Base-by-base conservation (phyloP, 352 stramenopile species). In the Globisporangium paddicum region DNA sequence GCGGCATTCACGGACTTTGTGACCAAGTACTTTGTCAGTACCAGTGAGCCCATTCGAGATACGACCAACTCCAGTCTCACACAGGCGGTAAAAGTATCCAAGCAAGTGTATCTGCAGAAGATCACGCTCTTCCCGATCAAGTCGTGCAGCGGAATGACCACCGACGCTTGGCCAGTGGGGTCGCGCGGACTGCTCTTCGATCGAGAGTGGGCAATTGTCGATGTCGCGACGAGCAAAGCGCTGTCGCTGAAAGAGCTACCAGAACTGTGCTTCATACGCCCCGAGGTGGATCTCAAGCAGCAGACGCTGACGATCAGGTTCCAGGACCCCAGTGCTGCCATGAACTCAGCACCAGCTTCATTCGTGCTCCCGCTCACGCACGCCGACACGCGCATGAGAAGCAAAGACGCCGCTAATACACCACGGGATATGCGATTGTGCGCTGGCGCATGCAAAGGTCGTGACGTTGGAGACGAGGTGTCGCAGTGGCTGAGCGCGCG, bases 71-170 rank as follows among this genome's bases (percentile, higher is more conserved):
- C 37, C 19, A n/a, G 7, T 4, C 21, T 18, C 5, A 18, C n/a
- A 54, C 47, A 26, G 44, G 5, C 55, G 30, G 19, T 32, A 35
- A 0, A 1, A 53, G 19, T 21, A 5, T 47, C 40, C 0, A 67
- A 55, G 14, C 34, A 52, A 8, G 60, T 63, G 14, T 66, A 73
- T 11, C 54, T 90, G 30, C 58, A 60, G 50, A 89, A 89, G 51
- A 66, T 90, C 28, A 73, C 77, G 25, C 30, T 93, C 19, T 90
- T 88, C 48, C 81, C 81, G 7, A 85, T 93, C 62, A 93, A 93
- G 61, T 93, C 83, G 28, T 90, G 83, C 45, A 64, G 71, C 9
- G 83, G 75, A 0, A 81, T 90, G 73, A 42, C 26, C n/a, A 71
- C 89, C 1, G 38, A 73, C 13, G 44, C 67, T 23, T 93, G 83